Conservation (phyloP, 306 rosid genomes). For the Styphnolobium japonicum region DNA sequence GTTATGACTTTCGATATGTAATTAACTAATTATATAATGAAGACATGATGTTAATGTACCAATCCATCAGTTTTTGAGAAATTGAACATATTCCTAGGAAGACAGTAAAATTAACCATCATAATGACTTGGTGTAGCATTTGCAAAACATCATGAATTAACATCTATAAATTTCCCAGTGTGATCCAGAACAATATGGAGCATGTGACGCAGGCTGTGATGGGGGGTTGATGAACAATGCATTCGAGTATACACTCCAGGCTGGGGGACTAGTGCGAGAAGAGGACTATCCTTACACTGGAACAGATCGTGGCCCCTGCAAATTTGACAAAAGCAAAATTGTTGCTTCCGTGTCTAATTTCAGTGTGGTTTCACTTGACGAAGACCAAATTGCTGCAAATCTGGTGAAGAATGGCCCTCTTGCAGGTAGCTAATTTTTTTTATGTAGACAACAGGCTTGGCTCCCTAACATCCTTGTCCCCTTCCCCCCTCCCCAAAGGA, state of each 20-base stretch:
- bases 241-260: slow-evolving; percentile 76
- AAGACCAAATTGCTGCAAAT: slow-evolving; percentile 95
- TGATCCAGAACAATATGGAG: slow-evolving; percentile 72
- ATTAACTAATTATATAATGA: neutral
- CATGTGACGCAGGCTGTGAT: slow-evolving; percentile 82
- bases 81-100: neutral
- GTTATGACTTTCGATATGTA: neutral
- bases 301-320: slow-evolving; percentile 70
- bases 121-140: neutral
- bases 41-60: neutral
- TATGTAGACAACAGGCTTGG: neutral
- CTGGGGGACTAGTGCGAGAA: slow-evolving; percentile 75
- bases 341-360: slow-evolving; percentile 72
- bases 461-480: neutral
- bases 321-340: slow-evolving; percentile 69
- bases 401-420: slow-evolving; percentile 87
- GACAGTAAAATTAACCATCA: neutral
- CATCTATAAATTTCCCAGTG: slow-evolving; percentile 54
- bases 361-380: slow-evolving; percentile 80
- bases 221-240: slow-evolving; percentile 95
- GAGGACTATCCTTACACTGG: slow-evolving; percentile 92
- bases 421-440: slow-evolving; percentile 56
- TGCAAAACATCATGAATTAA: neutral
- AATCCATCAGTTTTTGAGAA: neutral
- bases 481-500: neutral